Conservation (phyloP, 148 eudicot genomes). For the Chenopodium berlandieri region DNA sequence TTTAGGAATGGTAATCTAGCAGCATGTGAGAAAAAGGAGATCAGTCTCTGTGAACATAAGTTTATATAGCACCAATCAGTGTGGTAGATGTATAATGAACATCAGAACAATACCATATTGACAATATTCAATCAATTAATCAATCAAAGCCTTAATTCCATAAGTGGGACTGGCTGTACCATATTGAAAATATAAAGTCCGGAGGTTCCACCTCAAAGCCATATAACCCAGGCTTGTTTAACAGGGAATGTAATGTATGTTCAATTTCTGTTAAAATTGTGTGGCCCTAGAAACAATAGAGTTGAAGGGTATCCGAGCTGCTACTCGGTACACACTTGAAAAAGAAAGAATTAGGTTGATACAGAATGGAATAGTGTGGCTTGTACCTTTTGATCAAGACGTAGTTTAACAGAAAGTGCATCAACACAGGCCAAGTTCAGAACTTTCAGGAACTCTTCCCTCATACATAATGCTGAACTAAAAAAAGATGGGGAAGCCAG, state of each 20-base stretch:
- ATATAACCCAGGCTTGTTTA: too few species aligned
- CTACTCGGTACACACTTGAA: too few species aligned
- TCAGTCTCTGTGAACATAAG: neutral
- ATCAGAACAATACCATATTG: neutral
- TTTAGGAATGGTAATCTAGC: constrained; percentile 55
- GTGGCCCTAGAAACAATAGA: too few species aligned
- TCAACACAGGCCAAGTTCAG: constrained; percentile 53
- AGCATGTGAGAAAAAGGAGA: neutral
- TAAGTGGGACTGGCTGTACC: too few species aligned
- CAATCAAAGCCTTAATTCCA: too few species aligned
- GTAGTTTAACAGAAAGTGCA: constrained; percentile 61
- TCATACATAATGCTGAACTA: constrained; percentile 70
- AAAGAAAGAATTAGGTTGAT: neutral
- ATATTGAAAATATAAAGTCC: too few species aligned
- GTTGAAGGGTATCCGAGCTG: too few species aligned
- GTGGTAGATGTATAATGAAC: too few species aligned
- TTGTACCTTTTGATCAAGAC: constrained; percentile 62
- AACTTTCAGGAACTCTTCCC: constrained; percentile 70
- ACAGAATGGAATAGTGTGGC: neutral
- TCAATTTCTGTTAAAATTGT: too few species aligned
- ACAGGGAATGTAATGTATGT: too few species aligned
- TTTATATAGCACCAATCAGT: neutral
- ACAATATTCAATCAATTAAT: too few species aligned
- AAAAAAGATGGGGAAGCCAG: constrained; percentile 26
- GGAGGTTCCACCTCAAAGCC: too few species aligned